phyloP scores from a whole-genome alignment of 345 rosid species.

The Eucalyptus curtisii region DNA sequence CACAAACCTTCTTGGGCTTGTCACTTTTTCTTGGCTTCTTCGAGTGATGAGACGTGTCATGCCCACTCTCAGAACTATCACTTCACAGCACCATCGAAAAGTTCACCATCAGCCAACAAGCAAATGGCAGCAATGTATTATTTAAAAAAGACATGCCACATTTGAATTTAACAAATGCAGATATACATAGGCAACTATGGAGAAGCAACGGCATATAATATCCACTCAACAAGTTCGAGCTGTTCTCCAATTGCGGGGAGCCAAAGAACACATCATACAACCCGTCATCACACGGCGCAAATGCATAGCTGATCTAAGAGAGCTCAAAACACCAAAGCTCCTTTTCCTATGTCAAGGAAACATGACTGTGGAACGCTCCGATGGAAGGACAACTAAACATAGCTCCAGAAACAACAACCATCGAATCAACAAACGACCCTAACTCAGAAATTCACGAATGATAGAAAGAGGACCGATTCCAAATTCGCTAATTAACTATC shows the following conservation, averaged over 20 bases:
- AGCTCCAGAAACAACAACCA: not conserved
- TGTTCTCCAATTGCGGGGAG: not conserved
- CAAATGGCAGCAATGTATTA: not conserved
- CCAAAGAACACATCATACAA: not conserved
- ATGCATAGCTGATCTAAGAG: not conserved
- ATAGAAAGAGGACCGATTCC: not conserved
- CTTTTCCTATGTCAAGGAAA: not conserved
- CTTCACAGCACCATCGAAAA: not conserved
- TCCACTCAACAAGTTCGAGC: not conserved
- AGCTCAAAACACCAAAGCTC: not conserved
- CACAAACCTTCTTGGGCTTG: slow-evolving; percentile 58
- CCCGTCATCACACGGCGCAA: not conserved
- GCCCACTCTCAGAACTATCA: slow-evolving; percentile 48
- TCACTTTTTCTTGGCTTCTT: slow-evolving; percentile 73
- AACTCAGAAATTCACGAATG: not conserved
- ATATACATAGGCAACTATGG: not conserved
- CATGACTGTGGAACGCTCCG: not conserved
- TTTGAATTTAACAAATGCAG: not conserved
- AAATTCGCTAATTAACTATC: not conserved
- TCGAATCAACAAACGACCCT: not conserved
- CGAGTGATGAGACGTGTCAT: slow-evolving; percentile 30
- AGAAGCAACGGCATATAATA: not conserved
- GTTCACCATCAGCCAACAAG: not conserved
- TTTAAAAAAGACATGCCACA: not conserved
- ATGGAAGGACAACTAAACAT: not conserved